Evolutionary conservation across 139 green algal species (phyloP).

Genomic region (Volvox reticuliferus): DNA sequence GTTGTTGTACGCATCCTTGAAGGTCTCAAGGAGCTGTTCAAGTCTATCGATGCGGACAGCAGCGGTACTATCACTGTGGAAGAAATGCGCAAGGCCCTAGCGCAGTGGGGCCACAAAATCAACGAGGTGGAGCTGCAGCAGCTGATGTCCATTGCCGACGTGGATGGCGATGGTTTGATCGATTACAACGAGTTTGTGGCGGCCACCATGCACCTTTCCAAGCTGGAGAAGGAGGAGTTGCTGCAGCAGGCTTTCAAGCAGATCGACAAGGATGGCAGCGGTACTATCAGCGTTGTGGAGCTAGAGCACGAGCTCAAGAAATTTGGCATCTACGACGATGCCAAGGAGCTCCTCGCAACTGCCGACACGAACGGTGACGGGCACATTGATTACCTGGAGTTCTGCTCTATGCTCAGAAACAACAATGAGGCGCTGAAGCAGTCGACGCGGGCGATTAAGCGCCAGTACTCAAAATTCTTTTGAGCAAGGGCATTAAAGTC

Average conservation of each 20-base stretch:
- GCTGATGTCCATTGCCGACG: conserved; percentile 87
- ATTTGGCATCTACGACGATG: conserved; percentile 76
- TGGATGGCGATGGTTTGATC: conserved; percentile 88
- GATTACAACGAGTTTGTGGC: conserved; percentile 94
- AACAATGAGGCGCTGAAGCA: conserved; percentile 61
- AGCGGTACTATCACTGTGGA: conserved; percentile 85
- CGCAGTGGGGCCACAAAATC: conserved; percentile 80
- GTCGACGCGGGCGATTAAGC: conserved; percentile 52
- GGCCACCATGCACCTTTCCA: conserved; percentile 86
- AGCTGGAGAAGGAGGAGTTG: conserved; percentile 91
- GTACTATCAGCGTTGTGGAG: conserved; percentile 80
- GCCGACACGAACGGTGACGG: conserved; percentile 63
- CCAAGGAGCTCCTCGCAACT: conserved; percentile 64
- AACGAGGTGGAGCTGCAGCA: conserved; percentile 75
- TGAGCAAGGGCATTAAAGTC: neutral
- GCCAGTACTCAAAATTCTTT: conserved; percentile 57
- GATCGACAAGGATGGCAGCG: conserved; percentile 60
- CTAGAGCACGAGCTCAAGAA: conserved; percentile 72
- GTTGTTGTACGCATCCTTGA: conserved; percentile 14
- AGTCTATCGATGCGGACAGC: conserved; percentile 82
- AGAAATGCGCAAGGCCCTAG: conserved; percentile 81
- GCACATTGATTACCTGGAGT: conserved; percentile 71
- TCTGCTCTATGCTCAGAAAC: conserved; percentile 64
- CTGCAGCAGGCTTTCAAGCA: conserved; percentile 78
- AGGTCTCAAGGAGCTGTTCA: conserved; percentile 84